Evolutionary conservation across 2,329 filamentous ascomycete genomes (phyloP).

Genomic region (Botrytis pseudocinerea): DNA sequence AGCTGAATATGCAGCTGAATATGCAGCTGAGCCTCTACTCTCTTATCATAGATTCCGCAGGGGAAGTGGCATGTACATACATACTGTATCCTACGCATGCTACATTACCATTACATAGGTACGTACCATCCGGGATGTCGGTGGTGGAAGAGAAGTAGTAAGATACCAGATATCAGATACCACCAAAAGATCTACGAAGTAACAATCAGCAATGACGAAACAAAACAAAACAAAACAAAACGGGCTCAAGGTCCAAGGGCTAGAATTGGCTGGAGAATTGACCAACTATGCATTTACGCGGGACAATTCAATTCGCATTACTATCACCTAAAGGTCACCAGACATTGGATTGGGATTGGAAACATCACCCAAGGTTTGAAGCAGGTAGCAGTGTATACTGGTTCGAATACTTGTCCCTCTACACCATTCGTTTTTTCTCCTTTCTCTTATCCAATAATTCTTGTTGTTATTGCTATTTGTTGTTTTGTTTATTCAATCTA

Average conservation of each 20-base stretch:
- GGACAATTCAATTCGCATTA: not conserved
- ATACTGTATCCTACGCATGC: too few relatives aligned
- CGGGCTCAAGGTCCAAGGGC: not conserved
- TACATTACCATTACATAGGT: not conserved
- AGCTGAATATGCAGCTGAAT: not conserved
- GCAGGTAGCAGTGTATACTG: not conserved
- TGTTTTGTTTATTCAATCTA: not conserved
- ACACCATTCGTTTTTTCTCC: not conserved
- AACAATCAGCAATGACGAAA: constrained; percentile 7
- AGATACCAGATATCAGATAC: not conserved
- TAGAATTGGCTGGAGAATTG: not conserved
- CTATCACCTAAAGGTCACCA: not conserved
- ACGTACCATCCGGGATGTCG: not conserved
- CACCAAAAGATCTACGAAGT: not conserved
- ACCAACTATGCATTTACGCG: not conserved
- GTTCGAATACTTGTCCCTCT: not conserved
- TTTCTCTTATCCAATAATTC: not conserved
- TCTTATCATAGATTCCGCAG: not conserved
- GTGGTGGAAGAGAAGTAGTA: not conserved
- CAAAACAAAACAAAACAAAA: not conserved
- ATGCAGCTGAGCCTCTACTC: not conserved
- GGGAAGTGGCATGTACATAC: not conserved
- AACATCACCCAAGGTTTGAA: not conserved
- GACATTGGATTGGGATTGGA: not conserved
- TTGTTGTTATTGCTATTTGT: not conserved